phyloP scores from a whole-genome alignment of 495 filamentous ascomycete genomes.

The Hypomontagnella submonticulosa region DNA sequence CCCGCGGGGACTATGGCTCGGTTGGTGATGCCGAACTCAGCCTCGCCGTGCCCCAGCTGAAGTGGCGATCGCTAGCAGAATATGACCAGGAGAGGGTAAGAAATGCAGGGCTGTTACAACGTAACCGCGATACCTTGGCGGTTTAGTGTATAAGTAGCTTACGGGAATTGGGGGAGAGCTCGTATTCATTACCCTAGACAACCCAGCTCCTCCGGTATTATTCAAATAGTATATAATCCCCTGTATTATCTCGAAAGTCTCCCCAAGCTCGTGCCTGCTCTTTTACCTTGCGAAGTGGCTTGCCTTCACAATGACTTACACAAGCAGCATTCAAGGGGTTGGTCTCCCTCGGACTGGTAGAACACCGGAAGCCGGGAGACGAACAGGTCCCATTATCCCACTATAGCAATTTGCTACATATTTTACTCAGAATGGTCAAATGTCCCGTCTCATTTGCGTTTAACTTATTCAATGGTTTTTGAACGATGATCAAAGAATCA shows the following conservation, averaged over 20 bases:
- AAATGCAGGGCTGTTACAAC: conserved; percentile 29
- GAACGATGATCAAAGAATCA: too few relatives aligned
- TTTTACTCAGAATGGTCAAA: too few relatives aligned
- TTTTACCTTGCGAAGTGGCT: neutral
- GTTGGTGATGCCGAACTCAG: conserved; percentile 20
- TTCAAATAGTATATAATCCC: conserved; percentile 30
- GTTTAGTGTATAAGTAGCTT: conserved; percentile 21
- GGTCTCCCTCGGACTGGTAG: too few relatives aligned
- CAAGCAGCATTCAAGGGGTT: neutral
- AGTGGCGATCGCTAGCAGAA: conserved; percentile 24
- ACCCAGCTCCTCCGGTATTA: conserved; percentile 14
- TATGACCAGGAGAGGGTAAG: conserved; percentile 17
- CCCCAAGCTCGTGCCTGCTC: conserved; percentile 6
- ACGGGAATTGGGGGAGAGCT: conserved; percentile 27
- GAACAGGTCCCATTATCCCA: neutral
- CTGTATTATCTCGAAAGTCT: conserved; percentile 4
- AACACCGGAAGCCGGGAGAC: too few relatives aligned
- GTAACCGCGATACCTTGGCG: conserved; percentile 32
- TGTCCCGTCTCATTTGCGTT: too few relatives aligned
- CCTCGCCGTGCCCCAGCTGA: conserved; percentile 29
- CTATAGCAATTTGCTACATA: too few relatives aligned
- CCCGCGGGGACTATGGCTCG: conserved; percentile 12
- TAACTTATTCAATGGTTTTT: too few relatives aligned
- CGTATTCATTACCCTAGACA: conserved; percentile 35
- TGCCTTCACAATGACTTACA: neutral